phyloP scores from a whole-genome alignment of 345 rosid genomes.

The Sonneratia caseolaris region DNA sequence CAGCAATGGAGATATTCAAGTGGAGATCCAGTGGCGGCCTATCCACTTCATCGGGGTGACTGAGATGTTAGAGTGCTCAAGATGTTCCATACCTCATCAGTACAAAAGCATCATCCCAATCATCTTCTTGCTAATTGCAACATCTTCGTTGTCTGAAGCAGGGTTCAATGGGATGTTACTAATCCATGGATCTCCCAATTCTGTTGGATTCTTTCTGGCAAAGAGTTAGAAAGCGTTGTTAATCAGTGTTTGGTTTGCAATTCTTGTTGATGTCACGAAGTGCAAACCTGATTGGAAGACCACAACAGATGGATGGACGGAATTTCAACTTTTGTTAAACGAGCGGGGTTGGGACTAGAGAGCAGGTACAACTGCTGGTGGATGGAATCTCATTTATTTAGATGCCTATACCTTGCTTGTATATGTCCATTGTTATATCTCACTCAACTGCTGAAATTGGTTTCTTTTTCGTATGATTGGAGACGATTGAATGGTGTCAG shows the following conservation, averaged over 20 bases:
- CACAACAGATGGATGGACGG: not conserved
- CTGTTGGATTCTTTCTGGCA: not conserved
- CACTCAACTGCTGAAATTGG: not conserved
- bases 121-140: not conserved
- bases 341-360: not conserved
- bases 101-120: not conserved
- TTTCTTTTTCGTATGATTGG: not conserved
- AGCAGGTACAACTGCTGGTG: not conserved
- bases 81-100: not conserved
- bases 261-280: not conserved
- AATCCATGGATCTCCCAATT: not conserved
- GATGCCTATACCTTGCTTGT: not conserved
- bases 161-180: not conserved
- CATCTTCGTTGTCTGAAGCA: not conserved
- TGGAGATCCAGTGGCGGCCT: constrained; percentile 52
- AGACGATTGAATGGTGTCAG: not conserved
- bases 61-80: constrained; percentile 17
- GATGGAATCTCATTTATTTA: not conserved
- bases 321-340: not conserved
- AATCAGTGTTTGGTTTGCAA: not conserved
- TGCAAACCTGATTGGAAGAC: not conserved
- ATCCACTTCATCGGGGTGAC: constrained; percentile 53
- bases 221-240: not conserved
- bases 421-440: not conserved
- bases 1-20: constrained; percentile 75